Base-by-base conservation (phyloP, 2,329 filamentous ascomycete genomes). In the Arthroderma sp. region DNA sequence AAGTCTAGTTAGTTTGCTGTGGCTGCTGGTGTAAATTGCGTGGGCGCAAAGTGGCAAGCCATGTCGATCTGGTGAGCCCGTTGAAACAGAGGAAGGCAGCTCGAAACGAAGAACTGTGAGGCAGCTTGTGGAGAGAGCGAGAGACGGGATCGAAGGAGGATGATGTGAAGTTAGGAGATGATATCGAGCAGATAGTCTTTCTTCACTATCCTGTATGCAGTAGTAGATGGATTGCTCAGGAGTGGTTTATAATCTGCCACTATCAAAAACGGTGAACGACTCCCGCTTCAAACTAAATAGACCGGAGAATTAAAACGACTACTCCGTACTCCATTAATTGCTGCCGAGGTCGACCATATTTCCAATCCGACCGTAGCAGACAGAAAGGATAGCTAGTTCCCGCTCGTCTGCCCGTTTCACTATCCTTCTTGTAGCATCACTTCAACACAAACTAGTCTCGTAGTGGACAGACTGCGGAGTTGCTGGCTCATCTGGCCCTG, bases 41-140 rank as follows among this genome's bases (percentile, higher is more conserved):
- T 31, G 44, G 47, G 33, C 41, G 47, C 23, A 33, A n/a, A 51
- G 47, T 51, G 47, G 28, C 47, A 51, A 51, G 47, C 47, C 25
- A 51, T 51, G 47, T 33, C 23, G 47, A 51, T 51, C 47, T 15
- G 47, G 25, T 19, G 13, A 23, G 47, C 47, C 23, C 47, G 47
- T 51, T 51, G 25, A 51, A 51, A 33, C 28, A 51, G 47, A 51
- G 13, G 41, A 51, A 6, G 47, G 47, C 15, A 51, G 47, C 28
- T 51, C 47, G 47, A 51, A 51, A 51, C 47, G 47, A 51, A n/a
- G 47, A 51, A 33, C 47, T 17, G 25, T 31, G 5, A 51, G 47
- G 25, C 47, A 51, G 47, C 6, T n/a, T n/a, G 28, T 51, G 23
- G 23, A 31, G 47, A 51, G 47, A 13, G 11, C 8, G n/a, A 17